These are phyloP conservation scores for Schizochytrium sp. DNA, from an alignment of 108 stramenopile genomes.

Conservation along the genomic window DNA sequence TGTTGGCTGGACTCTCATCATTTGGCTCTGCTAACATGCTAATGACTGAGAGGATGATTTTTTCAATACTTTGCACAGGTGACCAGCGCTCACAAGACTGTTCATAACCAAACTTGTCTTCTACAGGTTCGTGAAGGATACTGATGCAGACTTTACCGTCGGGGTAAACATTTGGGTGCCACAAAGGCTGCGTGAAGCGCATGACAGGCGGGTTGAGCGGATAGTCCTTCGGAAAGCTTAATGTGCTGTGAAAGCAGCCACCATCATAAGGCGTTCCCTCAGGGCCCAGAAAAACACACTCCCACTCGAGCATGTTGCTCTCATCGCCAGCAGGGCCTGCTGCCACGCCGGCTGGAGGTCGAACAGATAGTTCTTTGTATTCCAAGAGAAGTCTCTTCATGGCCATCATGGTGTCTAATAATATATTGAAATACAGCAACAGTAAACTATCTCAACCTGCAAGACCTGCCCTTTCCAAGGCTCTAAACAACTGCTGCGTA, in stretches of 20 bases:
- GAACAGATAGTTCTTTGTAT: constrained; percentile 29
- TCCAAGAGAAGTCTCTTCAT: constrained; percentile 59
- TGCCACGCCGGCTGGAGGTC: constrained; percentile 28
- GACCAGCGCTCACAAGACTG: constrained; percentile 93
- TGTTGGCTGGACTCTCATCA: constrained; percentile 95
- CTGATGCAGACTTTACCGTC: constrained; percentile 92
- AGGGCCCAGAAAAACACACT: constrained; percentile 58
- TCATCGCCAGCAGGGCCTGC: constrained; percentile 43
- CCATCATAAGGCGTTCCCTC: constrained; percentile 49
- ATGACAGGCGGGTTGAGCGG: constrained; percentile 84
- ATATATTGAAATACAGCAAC: too few species aligned
- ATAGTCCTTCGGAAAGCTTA: constrained; percentile 94
- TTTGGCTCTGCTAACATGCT: constrained; percentile 98
- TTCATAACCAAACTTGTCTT: constrained; percentile 87
- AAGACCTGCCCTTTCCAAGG: too few species aligned
- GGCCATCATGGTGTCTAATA: constrained; percentile 8
- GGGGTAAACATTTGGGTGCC: constrained; percentile 94
- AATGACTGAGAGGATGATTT: constrained; percentile 86
- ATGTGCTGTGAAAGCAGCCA: constrained; percentile 91
- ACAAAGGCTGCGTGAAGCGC: constrained; percentile 94
- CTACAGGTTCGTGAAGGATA: constrained; percentile 96
- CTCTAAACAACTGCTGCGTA: too few species aligned
- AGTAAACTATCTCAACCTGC: too few species aligned
- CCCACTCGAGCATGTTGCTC: constrained; percentile 62
- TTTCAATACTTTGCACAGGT: constrained; percentile 95